phyloP scores from a whole-genome alignment of 73 alveolate genomes.

The Diophrys sp. region DNA sequence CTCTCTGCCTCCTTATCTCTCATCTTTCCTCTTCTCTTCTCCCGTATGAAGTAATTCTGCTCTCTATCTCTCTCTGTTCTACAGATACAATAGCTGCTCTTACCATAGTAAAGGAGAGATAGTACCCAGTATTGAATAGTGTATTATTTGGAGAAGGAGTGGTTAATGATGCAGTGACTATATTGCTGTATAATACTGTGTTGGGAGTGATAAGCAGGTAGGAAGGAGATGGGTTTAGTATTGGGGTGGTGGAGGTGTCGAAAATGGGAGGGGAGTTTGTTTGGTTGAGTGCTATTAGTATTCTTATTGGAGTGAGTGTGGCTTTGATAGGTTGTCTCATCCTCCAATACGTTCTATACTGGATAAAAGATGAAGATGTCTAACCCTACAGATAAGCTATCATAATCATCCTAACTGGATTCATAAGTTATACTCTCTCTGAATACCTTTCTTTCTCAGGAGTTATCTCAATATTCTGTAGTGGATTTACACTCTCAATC shows the following conservation, averaged over 20 bases:
- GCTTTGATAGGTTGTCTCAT: conserved; percentile 66
- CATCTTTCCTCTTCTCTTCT: neutral
- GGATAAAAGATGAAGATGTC: conserved; percentile 77
- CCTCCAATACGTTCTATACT: conserved; percentile 50
- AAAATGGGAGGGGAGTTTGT: neutral
- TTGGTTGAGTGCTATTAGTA: neutral
- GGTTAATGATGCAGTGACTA: conserved; percentile 86
- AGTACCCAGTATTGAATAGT: conserved; percentile 67
- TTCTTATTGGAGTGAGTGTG: conserved; percentile 54
- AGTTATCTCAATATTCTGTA: conserved; percentile 81
- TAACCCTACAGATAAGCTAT: conserved; percentile 88
- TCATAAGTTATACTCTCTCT: conserved; percentile 80
- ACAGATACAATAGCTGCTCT: conserved; percentile 87
- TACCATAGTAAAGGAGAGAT: conserved; percentile 70
- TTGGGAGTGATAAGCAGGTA: conserved; percentile 5
- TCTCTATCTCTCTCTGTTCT: conserved; percentile 73
- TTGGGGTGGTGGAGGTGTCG: neutral
- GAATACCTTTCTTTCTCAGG: conserved; percentile 91
- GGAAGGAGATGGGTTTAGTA: neutral
- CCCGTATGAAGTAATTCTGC: conserved; percentile 62
- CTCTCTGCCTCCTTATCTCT: neutral
- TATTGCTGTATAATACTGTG: conserved; percentile 65
- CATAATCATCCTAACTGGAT: conserved; percentile 81
- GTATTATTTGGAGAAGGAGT: conserved; percentile 89
- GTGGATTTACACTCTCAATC: conserved; percentile 88